Percentiles rank a stretch among this genome's conserved stretches.
Conservation (phyloP, 306 rosid species). For the Quercus rubra region DNA sequence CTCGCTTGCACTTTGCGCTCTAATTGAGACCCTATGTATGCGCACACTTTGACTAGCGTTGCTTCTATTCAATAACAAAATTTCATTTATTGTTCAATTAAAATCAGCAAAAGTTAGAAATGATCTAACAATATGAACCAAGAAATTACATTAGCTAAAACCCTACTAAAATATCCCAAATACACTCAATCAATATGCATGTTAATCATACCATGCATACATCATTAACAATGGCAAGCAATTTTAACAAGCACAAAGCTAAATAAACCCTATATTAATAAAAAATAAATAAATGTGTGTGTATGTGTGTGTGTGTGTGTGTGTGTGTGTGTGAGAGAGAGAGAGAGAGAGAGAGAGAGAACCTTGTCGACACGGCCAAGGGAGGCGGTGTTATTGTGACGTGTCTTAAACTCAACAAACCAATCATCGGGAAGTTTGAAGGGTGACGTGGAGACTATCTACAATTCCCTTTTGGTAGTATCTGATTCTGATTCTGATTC, state of each 20-base stretch:
- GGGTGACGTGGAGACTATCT: constrained; percentile 8
- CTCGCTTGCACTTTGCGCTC: too few relatives aligned
- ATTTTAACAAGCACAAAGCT: not conserved
- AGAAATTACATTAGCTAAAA: not conserved
- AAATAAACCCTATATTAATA: not conserved
- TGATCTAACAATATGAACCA: not conserved
- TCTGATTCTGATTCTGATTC: not conserved
- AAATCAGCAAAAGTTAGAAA: too few relatives aligned
- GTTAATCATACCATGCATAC: not conserved
- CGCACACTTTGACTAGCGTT: too few relatives aligned
- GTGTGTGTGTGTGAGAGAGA: not conserved
- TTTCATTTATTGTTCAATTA: too few relatives aligned
- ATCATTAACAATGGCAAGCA: constrained; percentile 1
- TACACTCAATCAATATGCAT: not conserved
- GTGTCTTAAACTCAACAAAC: constrained; percentile 39
- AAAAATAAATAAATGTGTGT: not conserved
- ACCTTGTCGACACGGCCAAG: constrained; percentile 37
- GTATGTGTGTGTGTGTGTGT: too few relatives aligned
- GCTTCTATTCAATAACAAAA: too few relatives aligned
- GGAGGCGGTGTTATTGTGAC: not conserved
- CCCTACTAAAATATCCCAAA: not conserved
- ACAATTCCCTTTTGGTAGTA: constrained; percentile 12
- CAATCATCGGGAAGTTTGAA: constrained; percentile 51
- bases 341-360: not conserved
- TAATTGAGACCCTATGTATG: too few relatives aligned